These are phyloP conservation scores for Elongisporangium undulatum DNA, from an alignment of 352 stramenopile species.

Conservation along the genomic window DNA sequence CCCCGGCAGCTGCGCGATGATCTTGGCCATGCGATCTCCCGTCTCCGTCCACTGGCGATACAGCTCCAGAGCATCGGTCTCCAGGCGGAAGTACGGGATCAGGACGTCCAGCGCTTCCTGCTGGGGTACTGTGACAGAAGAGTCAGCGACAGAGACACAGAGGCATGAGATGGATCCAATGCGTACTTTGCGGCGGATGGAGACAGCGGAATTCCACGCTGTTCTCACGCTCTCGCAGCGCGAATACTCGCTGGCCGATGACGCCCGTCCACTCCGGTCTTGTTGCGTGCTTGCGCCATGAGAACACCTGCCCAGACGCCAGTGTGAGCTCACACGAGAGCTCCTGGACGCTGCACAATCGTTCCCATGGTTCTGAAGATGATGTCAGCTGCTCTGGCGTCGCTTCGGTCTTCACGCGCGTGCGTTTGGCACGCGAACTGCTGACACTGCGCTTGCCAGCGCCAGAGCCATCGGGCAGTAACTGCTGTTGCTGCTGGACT, in stretches of 20 bases:
- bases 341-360: slow-evolving; percentile 33
- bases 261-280: slow-evolving; percentile 48
- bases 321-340: slow-evolving; percentile 45
- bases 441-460: not conserved
- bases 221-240: slow-evolving; percentile 33
- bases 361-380: slow-evolving; percentile 14
- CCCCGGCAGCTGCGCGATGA: slow-evolving; percentile 80
- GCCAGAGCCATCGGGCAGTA: not conserved
- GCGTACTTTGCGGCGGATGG: slow-evolving; percentile 48
- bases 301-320: slow-evolving; percentile 49
- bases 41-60: slow-evolving; percentile 81
- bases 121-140: slow-evolving; percentile 16
- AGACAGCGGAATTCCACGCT: slow-evolving; percentile 54
- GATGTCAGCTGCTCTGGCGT: not conserved
- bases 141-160: not conserved
- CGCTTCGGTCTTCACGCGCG: not conserved
- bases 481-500: not conserved
- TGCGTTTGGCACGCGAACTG: not conserved
- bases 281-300: slow-evolving; percentile 19
- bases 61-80: slow-evolving; percentile 29
- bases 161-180: not conserved
- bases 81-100: slow-evolving; percentile 88
- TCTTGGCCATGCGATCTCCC: slow-evolving; percentile 53
- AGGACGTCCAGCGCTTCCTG: slow-evolving; percentile 51
- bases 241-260: slow-evolving; percentile 35